Base-by-base conservation (phyloP, 768 basidiomycete genomes). In the Trametes punicea region DNA sequence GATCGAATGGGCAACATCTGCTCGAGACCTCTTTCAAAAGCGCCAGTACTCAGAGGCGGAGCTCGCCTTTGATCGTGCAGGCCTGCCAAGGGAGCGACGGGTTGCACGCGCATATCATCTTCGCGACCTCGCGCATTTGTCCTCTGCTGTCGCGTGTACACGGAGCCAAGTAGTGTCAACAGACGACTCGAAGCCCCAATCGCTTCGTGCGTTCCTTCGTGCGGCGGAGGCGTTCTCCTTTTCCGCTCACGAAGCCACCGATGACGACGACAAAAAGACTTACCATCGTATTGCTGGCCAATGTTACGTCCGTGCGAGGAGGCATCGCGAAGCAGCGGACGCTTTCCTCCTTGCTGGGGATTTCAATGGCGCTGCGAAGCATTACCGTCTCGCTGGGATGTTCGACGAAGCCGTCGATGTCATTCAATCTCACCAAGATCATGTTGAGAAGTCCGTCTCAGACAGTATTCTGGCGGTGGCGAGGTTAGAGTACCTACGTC, bases 391-490 rank as follows among this genome's bases (percentile, higher is more conserved):
- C 51, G 69, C 70, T 0, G 78, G 76, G 1, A 64, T 64, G 30
- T 84, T 86, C 46, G 80, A 81, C 41, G 74, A 84, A 41, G 83
- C 83, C 11, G 71, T 85, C 13, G 57, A 72, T 18, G 56, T 85
- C 11, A 67, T 85, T 18, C 57, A 73, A 31, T 41, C 56, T 0
- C 64, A 82, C 56, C 34, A 64, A 10, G 41, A 58, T 1, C 51
- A 66, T 4, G 71, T 84, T 21, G 56, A 70, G 1, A 25, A 44
- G 1, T 64, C 63, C 0, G 65, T 78, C 4, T 71, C 57, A 0
- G 67, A 74, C 1, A 64, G 55, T 13, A 74, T 86, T 27, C 68
- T 67, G 30, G 71, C 71, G 0, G 76, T 77, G 2, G 80, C 79
- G 2, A 73, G 76, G 0, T 47, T 82, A 1, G 74, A 71, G 50